Base-by-base conservation (phyloP, 108 stramenopile species). In the Bacterosira constricta region DNA sequence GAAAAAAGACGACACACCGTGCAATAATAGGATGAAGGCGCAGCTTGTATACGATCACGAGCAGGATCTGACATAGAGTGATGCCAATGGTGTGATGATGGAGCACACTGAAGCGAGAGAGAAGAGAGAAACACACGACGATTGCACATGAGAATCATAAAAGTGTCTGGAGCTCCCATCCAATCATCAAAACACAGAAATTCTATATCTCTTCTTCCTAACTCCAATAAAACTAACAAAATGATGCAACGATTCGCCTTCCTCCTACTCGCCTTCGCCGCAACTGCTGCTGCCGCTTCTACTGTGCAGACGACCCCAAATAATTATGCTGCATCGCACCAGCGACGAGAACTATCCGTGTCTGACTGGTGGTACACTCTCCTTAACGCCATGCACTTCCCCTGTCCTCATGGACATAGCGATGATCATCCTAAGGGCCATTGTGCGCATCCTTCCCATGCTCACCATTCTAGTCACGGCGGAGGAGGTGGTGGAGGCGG, bases 401-500 rank as follows among this genome's bases (percentile, higher is more conserved):
- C 53, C 1, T 54, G 53, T 32, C 32, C 31, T 32, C 53, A 29
- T 29, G 32, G 35, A 6, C 53, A 54, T 15, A 35, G 1, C 13
- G 53, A 54, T 12, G 53, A 54, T 18, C 53, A 54, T 12, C 53
- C 32, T 13, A 11, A 12, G 1, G 53, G 53, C 18, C 53, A 54
- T 17, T 54, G 53, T 17, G 53, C 31, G 32, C 53, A 54, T 32
- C 53, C 31, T 29, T 54, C 53, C 32, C 53, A 54, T n/a, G 66
- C 77, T 11, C 66, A 67, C 34, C 54, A 75, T 62, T 1, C 49
- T 46, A 45, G 60, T 20, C 71, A 76, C 4, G 76, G 76, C 17
- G 81, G 74, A 13, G 79, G 84, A 31, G 39, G 59, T 20, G 44
- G 50, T 3, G 52, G 32, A 30, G 61, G 44, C 39, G 73, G 54